Base-by-base conservation (phyloP, 805 yeast genomes). In the Yamadazyma tumulicola region DNA sequence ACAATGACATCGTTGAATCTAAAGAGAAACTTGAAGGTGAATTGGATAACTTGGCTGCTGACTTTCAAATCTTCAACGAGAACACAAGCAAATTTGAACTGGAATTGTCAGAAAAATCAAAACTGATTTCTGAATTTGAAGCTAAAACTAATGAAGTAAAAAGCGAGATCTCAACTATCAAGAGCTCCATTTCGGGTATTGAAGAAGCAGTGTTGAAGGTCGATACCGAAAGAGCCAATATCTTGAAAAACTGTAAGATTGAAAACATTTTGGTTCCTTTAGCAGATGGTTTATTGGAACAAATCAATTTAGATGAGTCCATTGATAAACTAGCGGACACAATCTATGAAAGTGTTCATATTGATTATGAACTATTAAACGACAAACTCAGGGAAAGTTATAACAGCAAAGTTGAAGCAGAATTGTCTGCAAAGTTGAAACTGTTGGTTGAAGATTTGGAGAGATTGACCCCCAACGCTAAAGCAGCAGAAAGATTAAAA, bases 401-500 rank as follows among this genome's bases (percentile, higher is more conserved):
- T 39, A 69, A 58, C 9, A 54, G 51, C 1, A 61, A 61, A 28
- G 50, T 64, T 2, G 74, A 65, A 32, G 61, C 61, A 5, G 71
- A 61, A 32, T 44, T 67, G 13, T 45, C 48, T 11, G 63, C 52
- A 3, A 48, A 47, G 13, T 45, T 55, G 4, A 66, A 76, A 6
- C 51, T 52, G n/a, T 61, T 48, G 15, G 47, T 44, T 42, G 52
- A 55, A 31, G 72, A 72, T 19, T 54, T 76, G 18, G 69, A 62
- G 12, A 48, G 53, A 31, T 61, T 87, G 48, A 78, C 85, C 20
- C 96, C 96, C n/a, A 87, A 87, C 55, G 67, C 78, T 24, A 83
- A 82, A 45, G 96, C 96, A 0, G 62, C 74, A 19, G 94, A 85
- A 34, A 71, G 96, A 48, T 70, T 86, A 28, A 70, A 66, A 22